Conservation (phyloP, 1,284 basidiomycete species). For the Naganishia liquefaciens region DNA sequence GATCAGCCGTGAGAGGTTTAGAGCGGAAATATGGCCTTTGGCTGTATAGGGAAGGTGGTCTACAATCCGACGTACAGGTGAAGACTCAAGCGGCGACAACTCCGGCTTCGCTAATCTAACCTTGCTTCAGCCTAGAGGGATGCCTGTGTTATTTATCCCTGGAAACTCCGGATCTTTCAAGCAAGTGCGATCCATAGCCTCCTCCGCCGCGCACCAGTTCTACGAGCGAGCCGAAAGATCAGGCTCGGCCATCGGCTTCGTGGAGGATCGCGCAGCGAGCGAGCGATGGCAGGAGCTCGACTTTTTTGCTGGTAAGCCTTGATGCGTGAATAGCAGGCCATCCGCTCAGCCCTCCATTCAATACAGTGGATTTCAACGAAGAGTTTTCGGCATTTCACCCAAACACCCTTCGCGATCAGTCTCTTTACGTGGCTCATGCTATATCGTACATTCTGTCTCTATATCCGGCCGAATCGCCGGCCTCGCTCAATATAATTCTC, state of each 20-base stretch:
- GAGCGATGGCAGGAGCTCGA: constrained; percentile 62
- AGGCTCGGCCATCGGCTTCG: constrained; percentile 35
- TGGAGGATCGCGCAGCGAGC: background rate
- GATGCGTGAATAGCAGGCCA: too few species aligned
- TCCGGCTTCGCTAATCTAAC: background rate
- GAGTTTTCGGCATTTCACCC: constrained; percentile 96
- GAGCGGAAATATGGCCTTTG: constrained; percentile 77
- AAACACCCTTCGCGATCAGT: constrained; percentile 80
- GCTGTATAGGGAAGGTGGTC: constrained; percentile 87
- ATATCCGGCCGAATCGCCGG: constrained; percentile 61
- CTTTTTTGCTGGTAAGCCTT: constrained; percentile 71
- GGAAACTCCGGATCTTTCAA: constrained; percentile 95
- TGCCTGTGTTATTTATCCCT: constrained; percentile 91
- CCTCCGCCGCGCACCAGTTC: constrained; percentile 79
- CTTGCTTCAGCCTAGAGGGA: constrained; percentile 58
- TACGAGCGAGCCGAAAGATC: constrained; percentile 59
- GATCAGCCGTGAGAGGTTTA: constrained; percentile 68
- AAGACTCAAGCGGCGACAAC: constrained; percentile 39
- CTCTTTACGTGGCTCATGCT: constrained; percentile 70
- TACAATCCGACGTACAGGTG: constrained; percentile 68
- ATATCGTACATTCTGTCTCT: constrained; percentile 74
- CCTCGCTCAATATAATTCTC: constrained; percentile 61
- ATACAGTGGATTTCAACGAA: constrained; percentile 89
- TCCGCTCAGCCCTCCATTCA: too few species aligned
- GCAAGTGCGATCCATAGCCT: constrained; percentile 92